A percentile compares a stretch with the other conserved stretches of the same genome.
Conservation (phyloP, 1,139 yeast genomes). For the Zygoascus sp. region DNA sequence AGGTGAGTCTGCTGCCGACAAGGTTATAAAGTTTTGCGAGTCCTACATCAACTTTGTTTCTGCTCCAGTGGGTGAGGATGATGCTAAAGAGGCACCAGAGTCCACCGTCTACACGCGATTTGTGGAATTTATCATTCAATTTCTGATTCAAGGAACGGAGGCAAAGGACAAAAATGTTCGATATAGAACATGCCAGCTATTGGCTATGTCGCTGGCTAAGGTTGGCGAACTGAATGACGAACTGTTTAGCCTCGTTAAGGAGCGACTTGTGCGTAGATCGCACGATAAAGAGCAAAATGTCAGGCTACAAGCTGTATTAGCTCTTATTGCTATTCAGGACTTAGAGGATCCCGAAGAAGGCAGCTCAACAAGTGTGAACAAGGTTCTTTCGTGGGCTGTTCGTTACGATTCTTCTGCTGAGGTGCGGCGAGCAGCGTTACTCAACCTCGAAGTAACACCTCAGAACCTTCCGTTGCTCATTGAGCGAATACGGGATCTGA, state of each 20-base stretch:
- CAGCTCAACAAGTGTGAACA: constrained; percentile 29
- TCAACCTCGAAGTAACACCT: constrained; percentile 55
- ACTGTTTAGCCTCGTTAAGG: constrained; percentile 57
- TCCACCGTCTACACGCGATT: constrained; percentile 36
- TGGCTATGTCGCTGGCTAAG: constrained; percentile 68
- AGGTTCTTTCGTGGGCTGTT: constrained; percentile 50
- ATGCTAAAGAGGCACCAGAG: constrained; percentile 41
- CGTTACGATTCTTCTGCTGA: constrained; percentile 83
- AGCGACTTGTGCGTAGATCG: constrained; percentile 58
- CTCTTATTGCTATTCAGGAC: constrained; percentile 73
- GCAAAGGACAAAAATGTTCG: constrained; percentile 76
- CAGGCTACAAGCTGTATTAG: constrained; percentile 76
- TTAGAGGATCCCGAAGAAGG: constrained; percentile 41
- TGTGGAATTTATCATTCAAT: constrained; percentile 58
- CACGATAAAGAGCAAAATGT: constrained; percentile 77
- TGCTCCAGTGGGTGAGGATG: constrained; percentile 37
- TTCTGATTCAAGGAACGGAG: constrained; percentile 68
- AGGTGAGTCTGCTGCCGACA: constrained; percentile 68
- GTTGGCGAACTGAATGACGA: constrained; percentile 76
- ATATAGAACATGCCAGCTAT: constrained; percentile 71
- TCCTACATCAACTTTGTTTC: constrained; percentile 48
- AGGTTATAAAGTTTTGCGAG: constrained; percentile 70
- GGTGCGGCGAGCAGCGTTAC: constrained; percentile 78
- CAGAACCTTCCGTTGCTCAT: constrained; percentile 38
- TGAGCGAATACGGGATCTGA: constrained; percentile 80